Conservation (phyloP, 2,329 filamentous ascomycete species). For the Colletotrichum incanum region DNA sequence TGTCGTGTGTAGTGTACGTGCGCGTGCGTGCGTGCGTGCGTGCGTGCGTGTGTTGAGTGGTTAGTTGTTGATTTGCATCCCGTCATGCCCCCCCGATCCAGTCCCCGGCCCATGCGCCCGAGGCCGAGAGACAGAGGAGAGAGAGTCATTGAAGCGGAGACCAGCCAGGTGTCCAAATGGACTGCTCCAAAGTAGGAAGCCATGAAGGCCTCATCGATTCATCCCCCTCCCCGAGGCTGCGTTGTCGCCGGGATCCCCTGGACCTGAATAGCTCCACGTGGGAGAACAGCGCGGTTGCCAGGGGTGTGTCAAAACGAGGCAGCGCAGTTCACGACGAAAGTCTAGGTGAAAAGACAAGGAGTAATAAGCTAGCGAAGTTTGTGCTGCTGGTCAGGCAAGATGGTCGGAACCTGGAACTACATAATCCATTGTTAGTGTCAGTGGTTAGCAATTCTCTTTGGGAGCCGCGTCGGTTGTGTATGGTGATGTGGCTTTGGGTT, state of each 20-base stretch:
- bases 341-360: background rate
- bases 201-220: slow-evolving; percentile 8
- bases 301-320: slow-evolving; percentile 15
- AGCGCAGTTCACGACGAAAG: background rate
- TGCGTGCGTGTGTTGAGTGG: background rate
- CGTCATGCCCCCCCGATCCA: slow-evolving; percentile 1
- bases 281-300: slow-evolving; percentile 22
- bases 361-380: background rate
- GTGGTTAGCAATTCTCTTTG: background rate
- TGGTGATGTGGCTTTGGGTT: background rate
- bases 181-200: slow-evolving; percentile 3
- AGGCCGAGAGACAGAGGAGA: background rate
- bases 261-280: slow-evolving; percentile 30
- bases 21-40: background rate
- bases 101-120: background rate
- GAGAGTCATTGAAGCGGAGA: background rate
- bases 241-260: slow-evolving; percentile 31
- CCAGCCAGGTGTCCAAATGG: background rate
- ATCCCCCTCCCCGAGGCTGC: background rate
- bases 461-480: slow-evolving; percentile 4
- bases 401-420: background rate
- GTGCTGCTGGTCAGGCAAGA: background rate
- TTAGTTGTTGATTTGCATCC: slow-evolving; percentile 3
- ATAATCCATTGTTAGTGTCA: background rate
- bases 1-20: background rate